phyloP scores from a whole-genome alignment of 257 asterid genomes.

The Salvia hispanica region DNA sequence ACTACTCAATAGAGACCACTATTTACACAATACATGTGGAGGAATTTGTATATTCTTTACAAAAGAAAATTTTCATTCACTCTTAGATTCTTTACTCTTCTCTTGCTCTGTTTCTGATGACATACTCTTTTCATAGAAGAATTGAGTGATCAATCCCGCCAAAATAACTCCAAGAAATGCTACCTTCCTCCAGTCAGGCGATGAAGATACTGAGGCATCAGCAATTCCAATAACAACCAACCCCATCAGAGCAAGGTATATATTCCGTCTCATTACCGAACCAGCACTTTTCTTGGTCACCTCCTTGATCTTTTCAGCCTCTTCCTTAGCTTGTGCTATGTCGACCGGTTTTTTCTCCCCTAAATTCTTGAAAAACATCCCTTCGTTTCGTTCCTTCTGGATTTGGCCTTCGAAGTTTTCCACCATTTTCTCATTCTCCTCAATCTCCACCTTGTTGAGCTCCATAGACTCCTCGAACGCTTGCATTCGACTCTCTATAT shows the following conservation, averaged over 20 bases:
- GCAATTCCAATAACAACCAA: constrained; percentile 62
- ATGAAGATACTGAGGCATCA: constrained; percentile 55
- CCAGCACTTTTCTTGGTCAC: constrained; percentile 60
- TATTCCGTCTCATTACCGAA: constrained; percentile 60
- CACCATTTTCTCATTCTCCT: constrained; percentile 61
- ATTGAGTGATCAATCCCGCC: constrained; percentile 74
- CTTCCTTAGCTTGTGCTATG: constrained; percentile 61
- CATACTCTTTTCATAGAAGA: constrained; percentile 71
- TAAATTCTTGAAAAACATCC: constrained; percentile 79
- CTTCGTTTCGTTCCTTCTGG: constrained; percentile 72
- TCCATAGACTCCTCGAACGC: constrained; percentile 80
- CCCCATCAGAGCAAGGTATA: constrained; percentile 69
- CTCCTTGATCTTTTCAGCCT: constrained; percentile 58
- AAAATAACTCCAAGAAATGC: constrained; percentile 71
- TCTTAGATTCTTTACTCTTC: constrained; percentile 43
- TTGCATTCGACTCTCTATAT: constrained; percentile 79
- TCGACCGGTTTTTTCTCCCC: constrained; percentile 53
- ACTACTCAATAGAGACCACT: not conserved
- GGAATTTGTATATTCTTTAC: constrained; percentile 32
- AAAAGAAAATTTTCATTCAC: constrained; percentile 25
- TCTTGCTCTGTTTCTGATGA: constrained; percentile 50
- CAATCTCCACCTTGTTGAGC: constrained; percentile 66
- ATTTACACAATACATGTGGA: constrained; percentile 21
- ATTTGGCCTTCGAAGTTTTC: constrained; percentile 62
- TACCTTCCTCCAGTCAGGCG: constrained; percentile 65